These are phyloP conservation scores for Alternaria sp. DNA, from an alignment of 2,329 filamentous ascomycete species.

Conservation along the genomic window DNA sequence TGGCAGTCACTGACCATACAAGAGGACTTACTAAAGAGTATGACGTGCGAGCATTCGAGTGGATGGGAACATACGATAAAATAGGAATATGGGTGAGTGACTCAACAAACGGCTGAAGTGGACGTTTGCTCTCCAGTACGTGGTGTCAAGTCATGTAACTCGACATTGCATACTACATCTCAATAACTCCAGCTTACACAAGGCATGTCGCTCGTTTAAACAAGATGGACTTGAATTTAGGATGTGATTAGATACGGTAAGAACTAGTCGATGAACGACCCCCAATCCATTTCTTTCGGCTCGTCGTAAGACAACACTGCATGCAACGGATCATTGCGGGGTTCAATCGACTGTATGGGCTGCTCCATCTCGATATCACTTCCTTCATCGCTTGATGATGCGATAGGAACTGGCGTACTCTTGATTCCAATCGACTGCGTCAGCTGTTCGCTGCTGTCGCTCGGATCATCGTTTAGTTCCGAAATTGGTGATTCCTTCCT, in stretches of 20 bases:
- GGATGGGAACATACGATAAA: background rate
- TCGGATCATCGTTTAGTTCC: background rate
- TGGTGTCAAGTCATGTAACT: background rate
- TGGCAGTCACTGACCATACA: background rate
- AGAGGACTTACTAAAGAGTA: background rate
- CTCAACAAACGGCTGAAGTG: background rate
- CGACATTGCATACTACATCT: background rate
- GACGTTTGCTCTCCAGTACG: background rate
- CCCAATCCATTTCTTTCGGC: constrained; percentile 22
- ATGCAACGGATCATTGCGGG: background rate
- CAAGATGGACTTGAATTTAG: background rate
- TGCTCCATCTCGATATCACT: background rate
- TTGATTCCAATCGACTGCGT: constrained; percentile 10
- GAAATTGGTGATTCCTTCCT: background rate
- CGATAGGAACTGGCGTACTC: background rate
- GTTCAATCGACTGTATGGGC: constrained; percentile 4
- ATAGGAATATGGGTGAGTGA: background rate
- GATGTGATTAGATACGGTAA: no score
- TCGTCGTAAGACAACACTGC: constrained; percentile 8
- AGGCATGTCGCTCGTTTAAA: background rate
- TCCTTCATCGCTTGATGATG: constrained; percentile 1
- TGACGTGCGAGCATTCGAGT: background rate
- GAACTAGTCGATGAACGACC: constrained; percentile 8
- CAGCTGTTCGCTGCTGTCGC: background rate
- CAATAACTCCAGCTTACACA: background rate